Evolutionary conservation across 768 basidiomycete species (phyloP).

Genomic region (Amanita jacksonii): DNA sequence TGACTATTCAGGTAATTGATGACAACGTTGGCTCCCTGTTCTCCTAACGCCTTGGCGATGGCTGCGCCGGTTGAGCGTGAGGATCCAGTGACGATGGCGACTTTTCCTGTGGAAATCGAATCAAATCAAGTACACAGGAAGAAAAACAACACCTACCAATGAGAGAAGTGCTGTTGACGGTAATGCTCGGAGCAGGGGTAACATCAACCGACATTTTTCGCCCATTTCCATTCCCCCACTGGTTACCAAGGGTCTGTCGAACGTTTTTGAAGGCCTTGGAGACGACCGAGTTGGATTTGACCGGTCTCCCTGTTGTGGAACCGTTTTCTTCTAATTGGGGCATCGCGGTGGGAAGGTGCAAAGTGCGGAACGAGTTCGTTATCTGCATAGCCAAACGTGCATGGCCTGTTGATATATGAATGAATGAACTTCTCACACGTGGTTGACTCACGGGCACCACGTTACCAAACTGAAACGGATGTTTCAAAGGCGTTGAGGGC

Average conservation of each 20-base stretch:
- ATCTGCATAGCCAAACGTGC: background rate
- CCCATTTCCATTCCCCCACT: background rate
- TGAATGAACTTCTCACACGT: background rate
- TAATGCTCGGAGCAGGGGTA: slow-evolving; percentile 4
- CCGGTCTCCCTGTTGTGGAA: background rate
- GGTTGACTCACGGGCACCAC: background rate
- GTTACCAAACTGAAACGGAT: background rate
- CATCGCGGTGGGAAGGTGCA: background rate
- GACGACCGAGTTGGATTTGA: slow-evolving; percentile 1
- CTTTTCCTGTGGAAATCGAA: slow-evolving; percentile 32
- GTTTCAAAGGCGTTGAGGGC: background rate
- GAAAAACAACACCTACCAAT: background rate
- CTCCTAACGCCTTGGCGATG: slow-evolving; percentile 42
- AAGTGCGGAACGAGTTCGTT: background rate
- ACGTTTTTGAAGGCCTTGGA: slow-evolving; percentile 4
- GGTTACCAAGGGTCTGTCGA: background rate
- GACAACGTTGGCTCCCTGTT: slow-evolving; percentile 47
- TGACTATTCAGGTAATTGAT: slow-evolving; percentile 42
- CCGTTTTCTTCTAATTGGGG: background rate
- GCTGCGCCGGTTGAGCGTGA: slow-evolving; percentile 52
- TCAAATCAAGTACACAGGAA: background rate
- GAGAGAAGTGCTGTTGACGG: slow-evolving; percentile 5
- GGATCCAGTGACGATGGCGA: slow-evolving; percentile 54
- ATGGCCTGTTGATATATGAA: background rate
- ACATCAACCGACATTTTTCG: slow-evolving; percentile 2